These are phyloP conservation scores for Dunaliella primolecta DNA, from an alignment of 139 green algal species.

Conservation along the genomic window DNA sequence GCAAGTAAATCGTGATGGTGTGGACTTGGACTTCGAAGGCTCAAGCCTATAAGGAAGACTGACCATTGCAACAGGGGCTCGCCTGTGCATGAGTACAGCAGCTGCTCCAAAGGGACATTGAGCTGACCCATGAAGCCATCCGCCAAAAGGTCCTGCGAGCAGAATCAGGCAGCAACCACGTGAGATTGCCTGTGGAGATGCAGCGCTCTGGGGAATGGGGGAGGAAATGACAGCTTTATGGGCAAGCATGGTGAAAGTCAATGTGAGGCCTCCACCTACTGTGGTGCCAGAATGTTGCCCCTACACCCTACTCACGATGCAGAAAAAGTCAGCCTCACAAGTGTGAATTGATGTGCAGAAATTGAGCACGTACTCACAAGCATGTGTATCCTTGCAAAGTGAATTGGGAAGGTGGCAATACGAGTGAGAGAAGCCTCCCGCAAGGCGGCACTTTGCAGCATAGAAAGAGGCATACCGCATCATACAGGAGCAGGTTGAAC, in stretches of 20 bases:
- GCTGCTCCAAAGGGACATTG: not conserved
- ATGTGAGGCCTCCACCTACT: not conserved
- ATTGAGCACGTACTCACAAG: not conserved
- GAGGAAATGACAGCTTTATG: not conserved
- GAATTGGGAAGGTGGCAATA: not conserved
- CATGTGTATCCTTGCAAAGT: not conserved
- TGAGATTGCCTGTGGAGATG: too few relatives aligned
- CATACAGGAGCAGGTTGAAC: not conserved
- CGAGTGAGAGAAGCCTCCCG: not conserved
- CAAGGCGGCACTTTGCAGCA: not conserved
- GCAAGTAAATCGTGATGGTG: too few relatives aligned
- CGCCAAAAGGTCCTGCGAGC: not conserved
- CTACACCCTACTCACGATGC: too few relatives aligned
- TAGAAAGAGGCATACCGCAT: not conserved
- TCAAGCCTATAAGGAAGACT: too few relatives aligned
- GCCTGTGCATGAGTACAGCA: too few relatives aligned
- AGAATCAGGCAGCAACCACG: not conserved
- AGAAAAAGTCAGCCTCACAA: too few relatives aligned
- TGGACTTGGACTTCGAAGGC: too few relatives aligned
- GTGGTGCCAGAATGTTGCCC: not conserved
- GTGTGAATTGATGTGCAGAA: too few relatives aligned
- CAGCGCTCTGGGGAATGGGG: too few relatives aligned
- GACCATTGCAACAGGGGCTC: too few relatives aligned
- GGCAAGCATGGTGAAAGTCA: not conserved
- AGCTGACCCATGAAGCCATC: not conserved